These are phyloP conservation scores for Fusarium sp. DNA, from an alignment of 2,329 filamentous ascomycete species.

Conservation along the genomic window DNA sequence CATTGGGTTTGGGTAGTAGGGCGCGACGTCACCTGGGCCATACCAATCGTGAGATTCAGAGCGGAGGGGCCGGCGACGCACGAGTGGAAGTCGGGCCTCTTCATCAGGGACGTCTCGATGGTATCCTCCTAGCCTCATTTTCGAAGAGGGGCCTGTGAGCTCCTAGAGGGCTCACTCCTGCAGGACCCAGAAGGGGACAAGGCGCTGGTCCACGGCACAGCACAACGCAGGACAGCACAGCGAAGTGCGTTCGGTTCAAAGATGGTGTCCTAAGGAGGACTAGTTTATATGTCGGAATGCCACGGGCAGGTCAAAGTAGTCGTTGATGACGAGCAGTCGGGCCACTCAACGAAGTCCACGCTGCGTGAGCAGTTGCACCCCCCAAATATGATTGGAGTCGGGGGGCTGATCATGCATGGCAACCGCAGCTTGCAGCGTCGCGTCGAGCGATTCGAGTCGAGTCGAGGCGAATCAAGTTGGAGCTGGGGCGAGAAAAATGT, in stretches of 20 bases:
- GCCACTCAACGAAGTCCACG: constrained; percentile 48
- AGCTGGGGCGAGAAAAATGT: constrained; percentile 41
- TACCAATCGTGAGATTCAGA: constrained; percentile 45
- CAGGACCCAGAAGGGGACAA: constrained; percentile 28
- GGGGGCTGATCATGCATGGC: constrained; percentile 48
- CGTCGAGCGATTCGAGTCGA: constrained; percentile 21
- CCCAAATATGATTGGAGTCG: constrained; percentile 47
- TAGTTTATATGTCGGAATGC: constrained; percentile 33
- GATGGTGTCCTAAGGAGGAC: constrained; percentile 36
- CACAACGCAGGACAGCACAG: constrained; percentile 27
- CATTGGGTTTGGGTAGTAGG: constrained; percentile 46
- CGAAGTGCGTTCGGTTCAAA: constrained; percentile 20
- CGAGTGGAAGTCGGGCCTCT: constrained; percentile 44
- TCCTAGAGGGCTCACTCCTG: constrained; percentile 28
- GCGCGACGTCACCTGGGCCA: constrained; percentile 43
- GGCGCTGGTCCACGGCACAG: constrained; percentile 42
- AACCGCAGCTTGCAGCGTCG: constrained; percentile 47
- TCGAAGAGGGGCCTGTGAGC: constrained; percentile 40
- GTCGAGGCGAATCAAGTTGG: constrained; percentile 19
- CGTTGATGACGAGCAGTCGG: constrained; percentile 39
- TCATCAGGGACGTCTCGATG: constrained; percentile 48
- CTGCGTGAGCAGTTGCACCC: constrained; percentile 45
- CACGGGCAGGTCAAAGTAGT: constrained; percentile 34
- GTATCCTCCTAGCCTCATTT: constrained; percentile 51
- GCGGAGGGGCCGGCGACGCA: constrained; percentile 47